phyloP scores from a whole-genome alignment of 2,329 filamentous ascomycete species.

The Helminthosporium solani region DNA sequence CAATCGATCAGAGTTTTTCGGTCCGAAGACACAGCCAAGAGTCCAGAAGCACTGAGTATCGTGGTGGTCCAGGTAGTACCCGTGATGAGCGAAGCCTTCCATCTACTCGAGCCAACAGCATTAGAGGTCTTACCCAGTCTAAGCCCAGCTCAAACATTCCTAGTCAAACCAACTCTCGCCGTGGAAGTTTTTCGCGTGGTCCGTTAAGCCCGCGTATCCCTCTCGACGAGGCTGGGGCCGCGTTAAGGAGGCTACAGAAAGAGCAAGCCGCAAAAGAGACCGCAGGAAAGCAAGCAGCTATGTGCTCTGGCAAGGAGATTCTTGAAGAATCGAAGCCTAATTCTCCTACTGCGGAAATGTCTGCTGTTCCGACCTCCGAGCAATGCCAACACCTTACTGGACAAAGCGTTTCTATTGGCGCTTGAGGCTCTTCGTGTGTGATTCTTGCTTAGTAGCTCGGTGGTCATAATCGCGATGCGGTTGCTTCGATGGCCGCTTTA shows the following conservation, averaged over 20 bases:
- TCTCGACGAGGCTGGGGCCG: slow-evolving; percentile 31
- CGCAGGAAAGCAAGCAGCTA: background rate
- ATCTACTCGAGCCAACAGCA: slow-evolving; percentile 31
- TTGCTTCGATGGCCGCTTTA: no score
- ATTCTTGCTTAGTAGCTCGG: background rate
- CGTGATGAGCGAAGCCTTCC: slow-evolving; percentile 28
- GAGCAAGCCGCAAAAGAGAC: slow-evolving; percentile 24
- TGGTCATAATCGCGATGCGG: background rate
- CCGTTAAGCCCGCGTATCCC: slow-evolving; percentile 30
- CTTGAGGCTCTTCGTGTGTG: no score
- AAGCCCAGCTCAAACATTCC: slow-evolving; percentile 19
- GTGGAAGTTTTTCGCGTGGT: slow-evolving; percentile 24
- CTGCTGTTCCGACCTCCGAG: background rate
- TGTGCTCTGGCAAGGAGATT: background rate
- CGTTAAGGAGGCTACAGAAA: slow-evolving; percentile 27
- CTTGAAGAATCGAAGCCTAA: background rate
- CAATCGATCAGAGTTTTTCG: slow-evolving; percentile 18
- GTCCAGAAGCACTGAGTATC: slow-evolving; percentile 32
- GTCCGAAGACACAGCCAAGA: slow-evolving; percentile 26
- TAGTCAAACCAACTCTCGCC: slow-evolving; percentile 27
- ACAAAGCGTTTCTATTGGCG: background rate
- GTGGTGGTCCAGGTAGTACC: slow-evolving; percentile 23
- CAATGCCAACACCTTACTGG: background rate
- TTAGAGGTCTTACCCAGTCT: slow-evolving; percentile 23
- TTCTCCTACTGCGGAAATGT: background rate